phyloP scores from a whole-genome alignment of 2,329 filamentous ascomycete species.

The Calycina herbarum region DNA sequence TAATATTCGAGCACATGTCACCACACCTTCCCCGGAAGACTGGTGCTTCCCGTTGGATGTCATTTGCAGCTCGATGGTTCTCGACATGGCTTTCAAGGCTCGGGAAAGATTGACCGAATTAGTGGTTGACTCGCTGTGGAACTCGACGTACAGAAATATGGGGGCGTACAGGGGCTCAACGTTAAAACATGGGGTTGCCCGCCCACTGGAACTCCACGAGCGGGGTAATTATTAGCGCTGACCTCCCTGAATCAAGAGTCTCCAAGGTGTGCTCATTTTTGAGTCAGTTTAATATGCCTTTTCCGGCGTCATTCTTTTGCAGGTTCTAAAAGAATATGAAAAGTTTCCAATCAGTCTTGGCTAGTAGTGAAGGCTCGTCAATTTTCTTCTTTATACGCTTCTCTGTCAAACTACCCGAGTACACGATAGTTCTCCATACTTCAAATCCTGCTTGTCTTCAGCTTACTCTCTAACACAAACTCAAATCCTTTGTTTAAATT shows the following conservation, averaged over 20 bases:
- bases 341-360: too few species aligned
- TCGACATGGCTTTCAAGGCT: background rate
- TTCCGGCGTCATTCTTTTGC: background rate
- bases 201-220: background rate
- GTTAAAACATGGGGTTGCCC: background rate
- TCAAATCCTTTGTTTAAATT: conserved; percentile 22
- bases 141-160: background rate
- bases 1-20: background rate
- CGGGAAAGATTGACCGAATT: background rate
- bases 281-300: background rate
- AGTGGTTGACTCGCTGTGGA: background rate
- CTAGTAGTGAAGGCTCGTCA: too few species aligned
- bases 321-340: too few species aligned
- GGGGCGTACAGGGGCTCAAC: background rate
- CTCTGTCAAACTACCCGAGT: background rate
- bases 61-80: background rate
- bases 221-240: background rate
- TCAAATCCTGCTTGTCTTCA: background rate
- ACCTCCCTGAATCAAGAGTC: background rate
- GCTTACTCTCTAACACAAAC: conserved; percentile 15
- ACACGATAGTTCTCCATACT: background rate
- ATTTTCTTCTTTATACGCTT: too few species aligned
- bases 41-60: background rate
- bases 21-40: background rate
- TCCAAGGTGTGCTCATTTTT: background rate